A percentile compares a stretch with the other conserved stretches of the same genome.
Evolutionary conservation across 805 yeast species (phyloP).

Genomic region (Debaryomyces tyrocola): DNA sequence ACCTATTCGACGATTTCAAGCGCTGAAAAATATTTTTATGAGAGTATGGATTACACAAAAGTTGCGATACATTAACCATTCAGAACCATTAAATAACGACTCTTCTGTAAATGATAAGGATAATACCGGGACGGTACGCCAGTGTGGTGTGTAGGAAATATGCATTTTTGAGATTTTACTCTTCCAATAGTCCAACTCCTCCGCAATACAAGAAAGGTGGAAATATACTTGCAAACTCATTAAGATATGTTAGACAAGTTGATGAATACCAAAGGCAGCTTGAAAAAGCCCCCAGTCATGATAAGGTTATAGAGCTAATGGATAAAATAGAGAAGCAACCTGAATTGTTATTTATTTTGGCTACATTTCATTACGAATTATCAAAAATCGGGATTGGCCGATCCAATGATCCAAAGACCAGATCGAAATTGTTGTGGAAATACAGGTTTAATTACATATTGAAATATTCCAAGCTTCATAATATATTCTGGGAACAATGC

Average conservation of each 20-base stretch:
- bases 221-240: constrained; percentile 15
- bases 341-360: constrained; percentile 30
- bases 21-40: not conserved
- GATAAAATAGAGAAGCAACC: constrained; percentile 19
- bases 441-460: constrained; percentile 19
- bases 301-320: constrained; percentile 25
- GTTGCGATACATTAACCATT: not conserved
- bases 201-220: constrained; percentile 1
- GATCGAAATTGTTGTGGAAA: constrained; percentile 11
- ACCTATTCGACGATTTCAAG: not conserved
- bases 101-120: not conserved
- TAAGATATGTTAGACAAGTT: constrained; percentile 29
- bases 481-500: constrained; percentile 40
- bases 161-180: not conserved
- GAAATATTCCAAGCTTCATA: constrained; percentile 27
- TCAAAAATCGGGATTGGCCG: constrained; percentile 25
- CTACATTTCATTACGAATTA: constrained; percentile 33
- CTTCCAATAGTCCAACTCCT: not conserved
- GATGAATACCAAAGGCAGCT: constrained; percentile 24
- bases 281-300: constrained; percentile 16
- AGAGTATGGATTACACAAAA: constrained; percentile 1
- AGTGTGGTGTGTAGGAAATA: too few species aligned
- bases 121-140: too few species aligned
- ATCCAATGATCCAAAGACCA: constrained; percentile 7
- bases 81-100: not conserved